Evolutionary conservation across 805 yeast species (phyloP).

Genomic region (Brettanomyces sp.): DNA sequence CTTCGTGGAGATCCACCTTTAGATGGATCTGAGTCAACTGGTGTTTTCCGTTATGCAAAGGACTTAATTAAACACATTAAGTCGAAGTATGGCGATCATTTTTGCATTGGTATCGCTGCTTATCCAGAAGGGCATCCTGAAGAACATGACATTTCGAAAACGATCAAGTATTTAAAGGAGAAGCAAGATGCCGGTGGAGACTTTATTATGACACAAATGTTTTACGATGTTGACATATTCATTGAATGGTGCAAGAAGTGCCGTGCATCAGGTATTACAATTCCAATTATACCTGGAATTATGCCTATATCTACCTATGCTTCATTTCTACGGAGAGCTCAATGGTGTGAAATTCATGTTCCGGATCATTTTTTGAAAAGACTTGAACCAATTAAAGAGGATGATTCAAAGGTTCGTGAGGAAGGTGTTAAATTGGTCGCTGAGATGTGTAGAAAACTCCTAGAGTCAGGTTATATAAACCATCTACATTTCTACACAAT

Average conservation of each 20-base stretch:
- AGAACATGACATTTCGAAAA: constrained; percentile 45
- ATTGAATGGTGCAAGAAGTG: constrained; percentile 71
- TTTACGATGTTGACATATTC: constrained; percentile 84
- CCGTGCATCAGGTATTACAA: constrained; percentile 60
- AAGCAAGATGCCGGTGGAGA: constrained; percentile 93
- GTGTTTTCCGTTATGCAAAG: constrained; percentile 82
- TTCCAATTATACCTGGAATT: constrained; percentile 94
- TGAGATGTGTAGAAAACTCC: constrained; percentile 68
- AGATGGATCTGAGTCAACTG: constrained; percentile 62
- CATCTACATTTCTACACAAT: constrained; percentile 95
- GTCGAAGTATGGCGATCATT: constrained; percentile 71
- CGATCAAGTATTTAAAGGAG: constrained; percentile 63
- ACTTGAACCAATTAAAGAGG: constrained; percentile 79
- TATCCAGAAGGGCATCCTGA: constrained; percentile 98
- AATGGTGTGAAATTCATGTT: constrained; percentile 81
- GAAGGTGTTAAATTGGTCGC: constrained; percentile 75
- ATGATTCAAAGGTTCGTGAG: constrained; percentile 80
- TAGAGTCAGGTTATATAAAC: constrained; percentile 62
- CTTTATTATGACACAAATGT: constrained; percentile 93
- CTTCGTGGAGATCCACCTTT: constrained; percentile 92
- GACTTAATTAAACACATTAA: constrained; percentile 77
- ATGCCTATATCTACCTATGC: constrained; percentile 98
- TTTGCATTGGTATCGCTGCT: constrained; percentile 93
- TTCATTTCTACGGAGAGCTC: constrained; percentile 84
- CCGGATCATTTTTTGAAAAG: constrained; percentile 64